Conservation (phyloP, 2,329 filamentous ascomycete genomes). For the Aplosporella prunicola region DNA sequence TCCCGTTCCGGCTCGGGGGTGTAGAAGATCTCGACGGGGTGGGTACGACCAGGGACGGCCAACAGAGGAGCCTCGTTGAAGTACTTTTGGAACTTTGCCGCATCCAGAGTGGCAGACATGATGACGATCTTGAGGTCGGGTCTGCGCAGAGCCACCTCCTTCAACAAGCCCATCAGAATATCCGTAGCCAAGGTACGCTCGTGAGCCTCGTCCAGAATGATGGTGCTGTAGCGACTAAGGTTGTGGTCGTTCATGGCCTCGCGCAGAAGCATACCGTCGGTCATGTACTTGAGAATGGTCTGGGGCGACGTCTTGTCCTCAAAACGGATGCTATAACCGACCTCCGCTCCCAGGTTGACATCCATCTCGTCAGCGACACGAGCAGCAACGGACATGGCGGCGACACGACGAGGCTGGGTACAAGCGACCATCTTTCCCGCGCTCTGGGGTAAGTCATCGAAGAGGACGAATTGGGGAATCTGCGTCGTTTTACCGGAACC, state of each 20-base stretch:
- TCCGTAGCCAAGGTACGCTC: conserved; percentile 94
- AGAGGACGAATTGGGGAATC: conserved; percentile 96
- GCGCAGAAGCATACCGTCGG: conserved; percentile 93
- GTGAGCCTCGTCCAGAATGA: conserved; percentile 98
- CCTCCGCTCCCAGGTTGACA: conserved; percentile 79
- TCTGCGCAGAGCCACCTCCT: conserved; percentile 80
- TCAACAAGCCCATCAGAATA: conserved; percentile 85
- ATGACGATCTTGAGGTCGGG: conserved; percentile 91
- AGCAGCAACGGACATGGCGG: conserved; percentile 94
- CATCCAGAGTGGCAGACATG: conserved; percentile 91
- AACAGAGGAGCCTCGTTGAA: conserved; percentile 91
- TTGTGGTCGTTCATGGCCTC: conserved; percentile 91
- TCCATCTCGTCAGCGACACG: conserved; percentile 95
- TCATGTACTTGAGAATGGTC: conserved; percentile 99
- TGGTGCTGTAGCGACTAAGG: conserved; percentile 81
- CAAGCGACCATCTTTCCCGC: conserved; percentile 87
- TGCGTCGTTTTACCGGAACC: conserved; percentile 99
- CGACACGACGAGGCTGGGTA: conserved; percentile 94
- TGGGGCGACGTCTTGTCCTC: conserved; percentile 82
- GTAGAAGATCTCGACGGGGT: conserved; percentile 97
- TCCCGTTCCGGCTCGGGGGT: conserved; percentile 92
- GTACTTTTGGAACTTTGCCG: conserved; percentile 95
- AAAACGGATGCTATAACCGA: conserved; percentile 96
- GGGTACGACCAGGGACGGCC: conserved; percentile 86
- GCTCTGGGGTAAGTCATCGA: conserved; percentile 84